Base-by-base conservation (phyloP, 1,139 yeast species). In the Arxiozyma slooffiae region DNA sequence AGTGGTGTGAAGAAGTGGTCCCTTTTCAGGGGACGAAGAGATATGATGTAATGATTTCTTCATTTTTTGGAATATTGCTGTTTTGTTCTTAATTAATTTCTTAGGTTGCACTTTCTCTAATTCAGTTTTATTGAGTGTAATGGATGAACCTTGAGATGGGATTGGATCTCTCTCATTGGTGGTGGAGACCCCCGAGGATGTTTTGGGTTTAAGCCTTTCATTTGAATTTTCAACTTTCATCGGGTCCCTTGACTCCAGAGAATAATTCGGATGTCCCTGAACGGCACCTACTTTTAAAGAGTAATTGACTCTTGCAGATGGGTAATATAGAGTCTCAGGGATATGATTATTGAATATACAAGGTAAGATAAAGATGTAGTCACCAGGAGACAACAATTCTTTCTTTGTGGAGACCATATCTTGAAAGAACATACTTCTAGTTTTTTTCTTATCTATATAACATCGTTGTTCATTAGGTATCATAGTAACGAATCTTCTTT, bases 281-380 rank as follows among this genome's bases (percentile, higher is more conserved):
- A 24, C 46, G 3, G 60, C 49, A 7, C 60, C 67, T 41, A 65
- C 47, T 38, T 62, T 58, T 24, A 64, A 52, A 26, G 57, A 54
- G 46, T 64, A 64, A 46, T 55, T 59, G 2, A 75, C 62, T 44
- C 67, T 57, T 4, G 66, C 70, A 4, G 68, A 65, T 8, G 87
- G 79, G 3, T 85, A 78, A 38, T 70, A 67, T 7, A 85, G 74
- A 0, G 92, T 69, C 50, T 89, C 92, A 0, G 96, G 92, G 5
- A 85, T 77, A 54, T 75, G 77, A 43, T 83, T 77, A 1, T 92
- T 88, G 50, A 86, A 75, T 2, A 83, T 71, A 2, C 85, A 70
- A 0, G 95, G 94, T 43, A 89, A 70, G 44, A 86, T 68, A 64
- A 85, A 89, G 1, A 88, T 81, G 62, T 89, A 89, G 60, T 84